Percentiles rank a stretch among this genome's conserved stretches.
These are phyloP conservation scores for Nitzschia palea DNA, from an alignment of 108 stramenopile genomes.

Conservation along the genomic window DNA sequence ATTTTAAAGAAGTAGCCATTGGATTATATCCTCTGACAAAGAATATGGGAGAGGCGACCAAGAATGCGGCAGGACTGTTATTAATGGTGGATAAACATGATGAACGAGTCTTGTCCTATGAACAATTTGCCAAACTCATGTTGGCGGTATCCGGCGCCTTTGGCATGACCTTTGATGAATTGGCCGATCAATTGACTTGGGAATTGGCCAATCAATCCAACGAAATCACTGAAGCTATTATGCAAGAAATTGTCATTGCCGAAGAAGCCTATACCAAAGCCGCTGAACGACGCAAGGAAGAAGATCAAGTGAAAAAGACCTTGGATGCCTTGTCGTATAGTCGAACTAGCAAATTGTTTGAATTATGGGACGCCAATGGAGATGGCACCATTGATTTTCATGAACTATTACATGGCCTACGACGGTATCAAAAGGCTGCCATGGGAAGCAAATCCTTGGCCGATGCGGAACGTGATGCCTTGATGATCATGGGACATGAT, in stretches of 20 bases:
- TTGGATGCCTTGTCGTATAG: conserved; percentile 38
- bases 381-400: conserved; percentile 45
- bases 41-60: conserved; percentile 40
- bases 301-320: conserved; percentile 24
- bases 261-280: conserved; percentile 26
- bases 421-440: conserved; percentile 32
- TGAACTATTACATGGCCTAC: conserved; percentile 38
- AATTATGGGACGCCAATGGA: conserved; percentile 38
- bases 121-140: conserved; percentile 41
- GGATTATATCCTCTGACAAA: conserved; percentile 39
- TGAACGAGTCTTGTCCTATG: conserved; percentile 30
- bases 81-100: conserved; percentile 48
- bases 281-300: conserved; percentile 6
- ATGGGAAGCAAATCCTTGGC: background rate
- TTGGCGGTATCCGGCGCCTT: conserved; percentile 33
- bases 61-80: conserved; percentile 28
- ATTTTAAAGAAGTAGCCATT: conserved; percentile 50
- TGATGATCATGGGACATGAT: conserved; percentile 41
- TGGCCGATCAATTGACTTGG: conserved; percentile 33
- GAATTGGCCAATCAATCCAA: background rate
- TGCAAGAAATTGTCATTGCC: conserved; percentile 25
- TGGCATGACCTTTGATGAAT: conserved; percentile 34
- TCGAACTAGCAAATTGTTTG: conserved; percentile 32
- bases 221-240: conserved; percentile 13
- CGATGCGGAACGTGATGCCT: conserved; percentile 30